Evolutionary conservation across 2,329 filamentous ascomycete genomes (phyloP), one percentile per base, ranked within the genome.

Genomic region (Bipolaris gigantea): DNA sequence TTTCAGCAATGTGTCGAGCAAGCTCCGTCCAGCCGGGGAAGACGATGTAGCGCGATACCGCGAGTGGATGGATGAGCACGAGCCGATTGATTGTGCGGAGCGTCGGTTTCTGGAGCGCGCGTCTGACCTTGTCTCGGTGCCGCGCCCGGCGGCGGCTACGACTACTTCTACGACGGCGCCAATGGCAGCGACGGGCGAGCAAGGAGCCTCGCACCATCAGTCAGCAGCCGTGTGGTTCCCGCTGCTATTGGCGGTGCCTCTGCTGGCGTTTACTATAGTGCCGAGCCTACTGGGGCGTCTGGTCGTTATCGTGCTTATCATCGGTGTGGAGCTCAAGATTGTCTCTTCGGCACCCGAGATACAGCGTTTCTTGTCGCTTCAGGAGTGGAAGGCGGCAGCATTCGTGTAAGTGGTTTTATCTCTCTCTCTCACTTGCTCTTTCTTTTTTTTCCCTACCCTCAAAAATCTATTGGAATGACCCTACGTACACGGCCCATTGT

Each of bases 71-170:
- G 72, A 76, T 7, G 77, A 73, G 10, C 79, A 82, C 53, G 76
- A 76, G 30, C 81, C 83, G 6, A 81, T 90, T 42, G 81, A 81
- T 34, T 79, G 85, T 36, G 66, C 75, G 8, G 88, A 91, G 70
- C 79, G 80, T 2, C 77, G 77, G 4, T 89, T 89, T 63, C 78
- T 89, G 5, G 79, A 84, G 35, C 72, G 75, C 4, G 68, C 75
- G 11, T 73, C 81, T 5, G 86, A 88, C 59, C 77, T 89, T 11
- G 69, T 88, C 18, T 77, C 63, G 6, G 45, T 73, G 43, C 41
- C 73, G 55, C 53, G 61, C 27, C 13, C 10, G 10, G 27, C 27
- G 27, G 27, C 27, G 27, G 27, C 10, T 30, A 30, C 27, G 11
- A 30, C 27, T 30, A 30, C 27, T 30, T 10, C 25, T 9, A 30